Evolutionary conservation across 257 asterid genomes (phyloP).

Genomic region (Euphrasia confusa): DNA sequence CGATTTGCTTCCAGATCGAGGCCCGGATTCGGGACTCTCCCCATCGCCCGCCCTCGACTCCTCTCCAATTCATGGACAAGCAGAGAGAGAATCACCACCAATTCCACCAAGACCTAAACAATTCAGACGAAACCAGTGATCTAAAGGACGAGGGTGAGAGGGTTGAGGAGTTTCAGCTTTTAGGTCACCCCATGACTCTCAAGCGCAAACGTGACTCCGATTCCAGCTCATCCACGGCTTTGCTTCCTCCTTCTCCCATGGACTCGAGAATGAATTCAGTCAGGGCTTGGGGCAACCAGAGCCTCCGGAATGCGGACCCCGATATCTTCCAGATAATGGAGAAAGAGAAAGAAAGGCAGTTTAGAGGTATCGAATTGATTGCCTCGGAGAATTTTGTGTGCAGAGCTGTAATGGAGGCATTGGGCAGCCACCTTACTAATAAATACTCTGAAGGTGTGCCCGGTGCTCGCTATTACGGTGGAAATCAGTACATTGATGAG

Average conservation of each 20-base stretch:
- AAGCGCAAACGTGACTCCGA: slow-evolving; percentile 61
- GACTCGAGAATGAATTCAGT: slow-evolving; percentile 54
- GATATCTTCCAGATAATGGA: slow-evolving; percentile 82
- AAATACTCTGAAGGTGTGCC: slow-evolving; percentile 95
- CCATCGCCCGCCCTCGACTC: slow-evolving; percentile 41
- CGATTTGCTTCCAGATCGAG: slow-evolving; percentile 63
- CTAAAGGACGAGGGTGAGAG: slow-evolving; percentile 40
- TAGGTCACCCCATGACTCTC: slow-evolving; percentile 68
- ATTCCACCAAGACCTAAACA: slow-evolving; percentile 15
- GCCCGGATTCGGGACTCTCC: slow-evolving; percentile 39
- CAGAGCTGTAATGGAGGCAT: slow-evolving; percentile 89
- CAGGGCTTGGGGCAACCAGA: slow-evolving; percentile 84
- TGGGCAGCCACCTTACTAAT: slow-evolving; percentile 89
- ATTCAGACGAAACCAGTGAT: slow-evolving; percentile 22
- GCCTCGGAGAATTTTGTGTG: slow-evolving; percentile 98
- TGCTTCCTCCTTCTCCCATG: slow-evolving; percentile 20
- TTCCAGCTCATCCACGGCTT: slow-evolving; percentile 33
- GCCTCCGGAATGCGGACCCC: slow-evolving; percentile 63
- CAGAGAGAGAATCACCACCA: slow-evolving; percentile 32
- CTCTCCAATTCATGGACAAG: slow-evolving; percentile 73
- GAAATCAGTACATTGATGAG: slow-evolving; percentile 92
- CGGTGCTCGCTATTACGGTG: slow-evolving; percentile 89
- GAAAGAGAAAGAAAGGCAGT: slow-evolving; percentile 87
- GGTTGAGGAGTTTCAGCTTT: slow-evolving; percentile 51
- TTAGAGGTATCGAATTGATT: slow-evolving; percentile 78